Evolutionary conservation across 2,329 filamentous ascomycete genomes (phyloP).

Genomic region (Apiospora sp.): DNA sequence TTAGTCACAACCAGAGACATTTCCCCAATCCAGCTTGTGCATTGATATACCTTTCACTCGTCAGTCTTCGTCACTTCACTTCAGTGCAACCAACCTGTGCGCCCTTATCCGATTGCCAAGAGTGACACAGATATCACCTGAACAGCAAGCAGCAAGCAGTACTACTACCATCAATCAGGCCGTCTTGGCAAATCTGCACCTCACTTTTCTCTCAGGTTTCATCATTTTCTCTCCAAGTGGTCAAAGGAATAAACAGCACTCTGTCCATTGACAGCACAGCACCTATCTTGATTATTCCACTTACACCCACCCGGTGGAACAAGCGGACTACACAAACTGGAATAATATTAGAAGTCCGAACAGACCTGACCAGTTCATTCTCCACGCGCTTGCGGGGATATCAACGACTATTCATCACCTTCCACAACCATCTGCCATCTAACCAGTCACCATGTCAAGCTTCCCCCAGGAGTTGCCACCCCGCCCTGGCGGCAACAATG

Average conservation of each 20-base stretch:
- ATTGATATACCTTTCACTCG: not conserved
- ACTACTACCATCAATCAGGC: not conserved
- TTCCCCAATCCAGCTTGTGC: not conserved
- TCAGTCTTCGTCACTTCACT: not conserved
- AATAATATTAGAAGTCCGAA: too few species aligned
- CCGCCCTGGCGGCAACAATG: not conserved
- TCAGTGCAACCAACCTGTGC: not conserved
- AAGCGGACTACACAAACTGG: too few species aligned
- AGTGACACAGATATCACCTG: not conserved
- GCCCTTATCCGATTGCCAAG: not conserved
- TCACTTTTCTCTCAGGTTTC: not conserved
- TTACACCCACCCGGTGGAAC: too few species aligned
- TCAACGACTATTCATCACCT: not conserved
- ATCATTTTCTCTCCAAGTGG: not conserved
- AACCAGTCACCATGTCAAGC: not conserved
- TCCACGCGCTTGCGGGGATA: too few species aligned
- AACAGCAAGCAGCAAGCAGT: not conserved
- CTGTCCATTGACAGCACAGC: too few species aligned
- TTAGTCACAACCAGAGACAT: constrained; percentile 1
- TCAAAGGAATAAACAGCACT: too few species aligned
- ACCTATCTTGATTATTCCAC: too few species aligned
- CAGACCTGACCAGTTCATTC: too few species aligned
- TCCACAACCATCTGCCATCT: not conserved
- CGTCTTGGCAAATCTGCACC: not conserved
- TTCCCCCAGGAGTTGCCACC: constrained; percentile 23